Evolutionary conservation across 768 basidiomycete genomes (phyloP).

Genomic region (Paxillus involutus): DNA sequence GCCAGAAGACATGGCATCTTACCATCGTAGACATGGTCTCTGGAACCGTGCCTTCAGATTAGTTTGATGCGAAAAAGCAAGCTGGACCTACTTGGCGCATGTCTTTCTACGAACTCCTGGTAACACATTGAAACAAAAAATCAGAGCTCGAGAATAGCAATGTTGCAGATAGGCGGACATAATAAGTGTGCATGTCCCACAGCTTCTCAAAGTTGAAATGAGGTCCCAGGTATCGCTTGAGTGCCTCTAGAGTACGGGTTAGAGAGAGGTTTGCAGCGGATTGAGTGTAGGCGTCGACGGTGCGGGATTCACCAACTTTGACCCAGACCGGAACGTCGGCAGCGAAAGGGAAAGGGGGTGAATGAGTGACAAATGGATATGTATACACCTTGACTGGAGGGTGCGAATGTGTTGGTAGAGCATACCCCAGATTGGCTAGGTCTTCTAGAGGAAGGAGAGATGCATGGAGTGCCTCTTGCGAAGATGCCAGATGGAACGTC

Average conservation of each 20-base stretch:
- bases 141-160: background rate
- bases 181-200: conserved; percentile 48
- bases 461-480: conserved; percentile 35
- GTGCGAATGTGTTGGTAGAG: conserved; percentile 22
- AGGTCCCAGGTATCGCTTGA: conserved; percentile 40
- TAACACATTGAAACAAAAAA: background rate
- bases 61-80: background rate
- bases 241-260: conserved; percentile 37
- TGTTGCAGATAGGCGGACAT: conserved; percentile 24
- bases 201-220: conserved; percentile 44
- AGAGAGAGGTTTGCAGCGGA: conserved; percentile 40
- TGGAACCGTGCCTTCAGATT: conserved; percentile 10
- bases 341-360: conserved; percentile 38
- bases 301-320: conserved; percentile 14
- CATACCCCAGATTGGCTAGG: conserved; percentile 17
- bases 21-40: conserved; percentile 47
- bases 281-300: conserved; percentile 32
- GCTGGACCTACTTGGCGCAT: conserved; percentile 34
- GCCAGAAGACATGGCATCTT: background rate
- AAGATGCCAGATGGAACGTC: conserved; percentile 34
- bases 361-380: conserved; percentile 36
- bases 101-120: conserved; percentile 40
- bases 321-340: conserved; percentile 30
- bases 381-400: conserved; percentile 32
- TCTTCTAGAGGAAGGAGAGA: conserved; percentile 27